phyloP scores from a whole-genome alignment of 2,329 filamentous ascomycete species.

The Fusarium humuli region DNA sequence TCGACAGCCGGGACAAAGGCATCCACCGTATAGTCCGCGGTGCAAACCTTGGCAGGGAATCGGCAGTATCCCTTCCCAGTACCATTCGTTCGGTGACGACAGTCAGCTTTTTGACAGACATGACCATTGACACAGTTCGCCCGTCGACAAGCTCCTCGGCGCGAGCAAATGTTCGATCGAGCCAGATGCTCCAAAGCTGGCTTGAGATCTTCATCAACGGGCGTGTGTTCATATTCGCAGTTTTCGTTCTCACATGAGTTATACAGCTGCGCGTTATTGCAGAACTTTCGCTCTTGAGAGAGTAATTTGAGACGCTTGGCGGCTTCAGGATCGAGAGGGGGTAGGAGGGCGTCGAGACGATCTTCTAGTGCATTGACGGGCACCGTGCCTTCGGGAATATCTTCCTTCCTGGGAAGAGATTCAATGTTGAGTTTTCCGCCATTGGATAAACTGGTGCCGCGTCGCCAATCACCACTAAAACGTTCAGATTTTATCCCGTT shows the following conservation, averaged over 20 bases:
- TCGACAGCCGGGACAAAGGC: neutral
- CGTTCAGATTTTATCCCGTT: constrained; percentile 18
- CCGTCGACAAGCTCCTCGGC: constrained; percentile 27
- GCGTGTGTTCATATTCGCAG: constrained; percentile 38
- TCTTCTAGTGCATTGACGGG: constrained; percentile 32
- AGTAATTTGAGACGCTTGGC: constrained; percentile 30
- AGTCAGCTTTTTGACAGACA: constrained; percentile 39
- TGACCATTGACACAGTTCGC: constrained; percentile 36
- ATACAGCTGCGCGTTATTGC: constrained; percentile 38
- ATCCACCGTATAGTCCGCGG: constrained; percentile 26
- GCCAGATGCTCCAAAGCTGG: constrained; percentile 29
- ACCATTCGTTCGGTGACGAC: constrained; percentile 15
- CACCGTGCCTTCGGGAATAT: constrained; percentile 29
- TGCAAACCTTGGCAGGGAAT: constrained; percentile 28
- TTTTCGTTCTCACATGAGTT: constrained; percentile 26
- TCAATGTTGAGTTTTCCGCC: constrained; percentile 21
- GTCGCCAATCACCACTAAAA: constrained; percentile 9
- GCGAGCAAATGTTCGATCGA: constrained; percentile 35
- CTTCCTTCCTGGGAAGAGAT: constrained; percentile 22
- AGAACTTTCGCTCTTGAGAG: constrained; percentile 30
- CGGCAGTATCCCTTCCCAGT: constrained; percentile 37
- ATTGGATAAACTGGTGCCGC: neutral
- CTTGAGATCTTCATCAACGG: constrained; percentile 33
- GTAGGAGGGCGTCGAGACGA: constrained; percentile 36
- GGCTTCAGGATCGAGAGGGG: constrained; percentile 5